Percentiles rank a stretch among this genome's conserved stretches.
Conservation (phyloP, 345 rosid genomes). For the Murraya paniculata region DNA sequence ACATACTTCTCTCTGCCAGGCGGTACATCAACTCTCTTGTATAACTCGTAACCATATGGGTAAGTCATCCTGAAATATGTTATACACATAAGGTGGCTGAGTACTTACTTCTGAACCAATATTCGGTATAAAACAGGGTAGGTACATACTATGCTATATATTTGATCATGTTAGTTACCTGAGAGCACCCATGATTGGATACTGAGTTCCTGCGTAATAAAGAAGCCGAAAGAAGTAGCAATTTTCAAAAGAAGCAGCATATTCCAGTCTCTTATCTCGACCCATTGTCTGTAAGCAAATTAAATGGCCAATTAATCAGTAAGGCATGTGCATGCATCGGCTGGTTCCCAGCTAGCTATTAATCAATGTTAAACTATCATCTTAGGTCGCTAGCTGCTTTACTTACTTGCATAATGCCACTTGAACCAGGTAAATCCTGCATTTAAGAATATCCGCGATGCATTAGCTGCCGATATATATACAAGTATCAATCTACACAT, state of each 20-base stretch:
- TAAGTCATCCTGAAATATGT: conserved; percentile 60
- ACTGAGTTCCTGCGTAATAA: conserved; percentile 86
- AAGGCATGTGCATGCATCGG: not conserved
- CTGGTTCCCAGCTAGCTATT: not conserved
- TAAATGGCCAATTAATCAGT: not conserved
- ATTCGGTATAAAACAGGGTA: too few species aligned
- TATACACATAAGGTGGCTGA: not conserved
- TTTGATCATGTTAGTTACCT: conserved; percentile 37
- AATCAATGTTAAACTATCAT: not conserved
- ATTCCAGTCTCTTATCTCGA: conserved; percentile 79
- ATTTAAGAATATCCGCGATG: conserved; percentile 3
- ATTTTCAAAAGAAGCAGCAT: conserved; percentile 80
- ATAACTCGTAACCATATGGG: conserved; percentile 60
- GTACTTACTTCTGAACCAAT: not conserved
- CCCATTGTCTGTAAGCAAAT: conserved; percentile 71
- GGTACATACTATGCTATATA: too few species aligned
- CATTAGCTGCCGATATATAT: not conserved
- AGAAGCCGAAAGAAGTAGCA: conserved; percentile 90
- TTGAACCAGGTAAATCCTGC: conserved; percentile 89
- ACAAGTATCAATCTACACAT: not conserved
- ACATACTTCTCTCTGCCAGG: conserved; percentile 61
- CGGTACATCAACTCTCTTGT: conserved; percentile 63
- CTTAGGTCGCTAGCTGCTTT: not conserved
- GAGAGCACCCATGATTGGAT: conserved; percentile 96
- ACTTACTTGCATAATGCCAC: conserved; percentile 97